phyloP scores from a whole-genome alignment of 331 rosid genomes.

The Acacia concinna region DNA sequence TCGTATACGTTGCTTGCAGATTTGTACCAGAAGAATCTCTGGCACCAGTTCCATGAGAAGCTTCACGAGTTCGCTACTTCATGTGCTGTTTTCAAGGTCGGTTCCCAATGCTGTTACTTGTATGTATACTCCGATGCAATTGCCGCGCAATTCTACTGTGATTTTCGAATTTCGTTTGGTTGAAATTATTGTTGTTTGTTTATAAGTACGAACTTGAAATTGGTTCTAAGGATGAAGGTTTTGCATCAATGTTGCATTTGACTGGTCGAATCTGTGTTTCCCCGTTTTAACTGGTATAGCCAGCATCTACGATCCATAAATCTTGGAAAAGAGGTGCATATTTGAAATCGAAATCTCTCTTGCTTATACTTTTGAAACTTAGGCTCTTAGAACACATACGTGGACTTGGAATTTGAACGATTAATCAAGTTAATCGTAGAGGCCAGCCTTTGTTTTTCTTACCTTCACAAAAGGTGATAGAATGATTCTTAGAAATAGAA shows the following conservation, averaged over 20 bases:
- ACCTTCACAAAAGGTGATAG: not conserved
- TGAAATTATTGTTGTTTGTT: not conserved
- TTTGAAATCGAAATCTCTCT: not conserved
- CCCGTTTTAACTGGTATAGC: too few species aligned
- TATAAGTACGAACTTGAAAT: not conserved
- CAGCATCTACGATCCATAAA: not conserved
- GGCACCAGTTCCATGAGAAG: slow-evolving; percentile 77
- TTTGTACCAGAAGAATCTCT: slow-evolving; percentile 77
- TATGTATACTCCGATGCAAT: not conserved
- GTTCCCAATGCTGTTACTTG: not conserved
- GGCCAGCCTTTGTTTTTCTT: not conserved
- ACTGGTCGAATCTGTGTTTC: too few species aligned
- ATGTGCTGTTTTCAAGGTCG: slow-evolving; percentile 67
- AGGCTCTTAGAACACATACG: slow-evolving; percentile 7
- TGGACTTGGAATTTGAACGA: not conserved
- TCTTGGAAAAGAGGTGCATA: slow-evolving; percentile 3
- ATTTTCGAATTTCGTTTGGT: not conserved
- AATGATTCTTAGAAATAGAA: not conserved
- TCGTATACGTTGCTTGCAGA: slow-evolving; percentile 75
- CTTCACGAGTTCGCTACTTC: slow-evolving; percentile 69
- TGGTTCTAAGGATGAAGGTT: not conserved
- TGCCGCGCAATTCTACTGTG: not conserved
- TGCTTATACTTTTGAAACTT: not conserved
- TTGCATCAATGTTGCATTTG: not conserved
- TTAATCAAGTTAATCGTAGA: not conserved